phyloP scores from a whole-genome alignment of 2,329 filamentous ascomycete species.

The Gaeumannomyces sp. region DNA sequence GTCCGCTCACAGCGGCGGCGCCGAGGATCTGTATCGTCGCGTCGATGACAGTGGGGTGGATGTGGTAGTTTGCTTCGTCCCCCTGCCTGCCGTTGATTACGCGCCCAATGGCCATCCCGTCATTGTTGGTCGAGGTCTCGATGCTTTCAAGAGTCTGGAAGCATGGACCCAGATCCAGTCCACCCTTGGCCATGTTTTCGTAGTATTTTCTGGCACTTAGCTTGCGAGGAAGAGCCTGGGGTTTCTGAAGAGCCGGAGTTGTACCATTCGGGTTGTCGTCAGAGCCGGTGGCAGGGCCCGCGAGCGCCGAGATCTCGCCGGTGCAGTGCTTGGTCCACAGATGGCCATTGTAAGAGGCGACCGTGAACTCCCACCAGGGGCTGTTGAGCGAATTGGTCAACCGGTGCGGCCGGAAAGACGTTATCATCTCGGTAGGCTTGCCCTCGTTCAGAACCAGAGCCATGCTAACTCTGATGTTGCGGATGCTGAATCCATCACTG shows the following conservation, averaged over 20 bases:
- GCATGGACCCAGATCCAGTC: too few species aligned
- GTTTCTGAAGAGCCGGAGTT: too few species aligned
- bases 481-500: conserved; percentile 20
- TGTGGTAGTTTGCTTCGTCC: conserved; percentile 19
- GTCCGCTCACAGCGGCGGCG: conserved; percentile 15
- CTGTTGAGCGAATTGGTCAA: background rate
- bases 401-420: background rate
- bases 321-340: background rate
- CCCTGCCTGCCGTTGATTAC: conserved; percentile 1
- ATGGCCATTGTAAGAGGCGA: background rate
- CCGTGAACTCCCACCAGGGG: background rate
- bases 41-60: conserved; percentile 22
- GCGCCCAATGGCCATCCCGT: too few species aligned
- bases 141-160: too few species aligned
- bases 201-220: too few species aligned
- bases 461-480: conserved; percentile 22
- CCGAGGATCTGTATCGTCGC: background rate
- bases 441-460: conserved; percentile 25
- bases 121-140: too few species aligned
- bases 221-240: too few species aligned
- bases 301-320: background rate
- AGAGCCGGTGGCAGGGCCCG: too few species aligned
- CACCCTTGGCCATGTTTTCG: background rate
- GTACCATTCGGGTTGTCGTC: too few species aligned
- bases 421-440: background rate